These are phyloP conservation scores for Aspergillus aculeatinus DNA, from an alignment of 2,329 filamentous ascomycete genomes.

Conservation along the genomic window DNA sequence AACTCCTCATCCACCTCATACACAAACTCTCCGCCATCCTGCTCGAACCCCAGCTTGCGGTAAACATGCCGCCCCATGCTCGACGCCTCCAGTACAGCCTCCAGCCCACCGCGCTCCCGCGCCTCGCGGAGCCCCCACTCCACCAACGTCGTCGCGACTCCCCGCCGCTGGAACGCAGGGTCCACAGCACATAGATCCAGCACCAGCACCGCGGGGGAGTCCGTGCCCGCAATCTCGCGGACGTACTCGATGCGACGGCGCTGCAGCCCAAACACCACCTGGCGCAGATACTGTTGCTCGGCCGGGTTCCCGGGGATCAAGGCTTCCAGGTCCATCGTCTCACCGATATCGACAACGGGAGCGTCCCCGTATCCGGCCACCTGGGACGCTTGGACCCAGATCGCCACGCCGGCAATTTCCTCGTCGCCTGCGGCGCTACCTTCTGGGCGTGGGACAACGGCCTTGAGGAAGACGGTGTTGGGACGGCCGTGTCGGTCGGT, in stretches of 20 bases:
- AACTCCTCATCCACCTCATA: slow-evolving; percentile 50
- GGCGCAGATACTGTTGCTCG: slow-evolving; percentile 49
- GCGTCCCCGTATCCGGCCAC: slow-evolving; percentile 51
- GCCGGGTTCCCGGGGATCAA: slow-evolving; percentile 46
- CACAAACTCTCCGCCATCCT: slow-evolving; percentile 43
- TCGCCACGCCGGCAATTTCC: slow-evolving; percentile 52
- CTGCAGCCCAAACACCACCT: slow-evolving; percentile 46
- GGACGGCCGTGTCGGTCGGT: slow-evolving; percentile 41
- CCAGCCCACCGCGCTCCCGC: slow-evolving; percentile 44
- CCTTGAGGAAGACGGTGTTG: slow-evolving; percentile 57
- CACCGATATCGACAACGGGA: slow-evolving; percentile 20
- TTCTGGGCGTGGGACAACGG: slow-evolving; percentile 41
- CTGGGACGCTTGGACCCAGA: slow-evolving; percentile 56
- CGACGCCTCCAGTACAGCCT: slow-evolving; percentile 50
- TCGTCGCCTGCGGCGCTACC: neutral
- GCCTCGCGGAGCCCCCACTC: slow-evolving; percentile 42
- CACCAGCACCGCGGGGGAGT: slow-evolving; percentile 43
- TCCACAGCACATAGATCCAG: slow-evolving; percentile 56
- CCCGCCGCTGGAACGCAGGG: slow-evolving; percentile 52
- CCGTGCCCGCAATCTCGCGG: slow-evolving; percentile 40
- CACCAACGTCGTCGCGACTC: slow-evolving; percentile 48
- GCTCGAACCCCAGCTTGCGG: slow-evolving; percentile 47
- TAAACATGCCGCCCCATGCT: slow-evolving; percentile 52
- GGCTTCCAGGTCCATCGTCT: slow-evolving; percentile 31
- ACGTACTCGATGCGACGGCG: slow-evolving; percentile 35